phyloP scores from a whole-genome alignment of 257 asterid genomes.

The Oldenlandia corymbosa region DNA sequence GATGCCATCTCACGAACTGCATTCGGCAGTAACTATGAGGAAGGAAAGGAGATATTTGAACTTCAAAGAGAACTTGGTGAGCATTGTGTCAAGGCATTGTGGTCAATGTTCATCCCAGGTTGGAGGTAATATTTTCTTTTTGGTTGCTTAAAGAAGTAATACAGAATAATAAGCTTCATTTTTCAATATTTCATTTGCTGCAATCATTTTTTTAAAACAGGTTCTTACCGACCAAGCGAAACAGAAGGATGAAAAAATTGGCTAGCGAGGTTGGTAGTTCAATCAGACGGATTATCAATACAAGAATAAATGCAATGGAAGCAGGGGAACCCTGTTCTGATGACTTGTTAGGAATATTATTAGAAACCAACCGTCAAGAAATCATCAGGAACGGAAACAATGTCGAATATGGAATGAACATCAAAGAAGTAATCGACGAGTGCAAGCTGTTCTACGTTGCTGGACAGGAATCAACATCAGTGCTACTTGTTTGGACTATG shows the following conservation, averaged over 20 bases:
- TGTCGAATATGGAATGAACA: slow-evolving; percentile 19
- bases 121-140: slow-evolving; percentile 12
- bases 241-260: slow-evolving; percentile 30
- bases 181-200: not conserved
- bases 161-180: not conserved
- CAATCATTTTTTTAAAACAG: slow-evolving; percentile 4
- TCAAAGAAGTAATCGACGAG: slow-evolving; percentile 37
- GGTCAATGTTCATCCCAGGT: slow-evolving; percentile 17
- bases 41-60: slow-evolving; percentile 21
- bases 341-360: slow-evolving; percentile 32
- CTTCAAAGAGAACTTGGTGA: slow-evolving; percentile 14
- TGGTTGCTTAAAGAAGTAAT: not conserved
- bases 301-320: slow-evolving; percentile 17
- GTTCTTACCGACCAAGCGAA: slow-evolving; percentile 28
- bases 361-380: slow-evolving; percentile 23
- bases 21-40: slow-evolving; percentile 23
- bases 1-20: slow-evolving; percentile 22
- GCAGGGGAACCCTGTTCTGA: slow-evolving; percentile 15
- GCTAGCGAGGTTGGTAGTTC: slow-evolving; percentile 20
- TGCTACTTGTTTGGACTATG: slow-evolving; percentile 40
- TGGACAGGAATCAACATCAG: slow-evolving; percentile 41
- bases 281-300: slow-evolving; percentile 16
- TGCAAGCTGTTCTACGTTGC: slow-evolving; percentile 44
- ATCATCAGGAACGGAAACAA: not conserved
- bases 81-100: slow-evolving; percentile 4